phyloP scores from a whole-genome alignment of 2,329 filamentous ascomycete species.

The Didymella lethalis region DNA sequence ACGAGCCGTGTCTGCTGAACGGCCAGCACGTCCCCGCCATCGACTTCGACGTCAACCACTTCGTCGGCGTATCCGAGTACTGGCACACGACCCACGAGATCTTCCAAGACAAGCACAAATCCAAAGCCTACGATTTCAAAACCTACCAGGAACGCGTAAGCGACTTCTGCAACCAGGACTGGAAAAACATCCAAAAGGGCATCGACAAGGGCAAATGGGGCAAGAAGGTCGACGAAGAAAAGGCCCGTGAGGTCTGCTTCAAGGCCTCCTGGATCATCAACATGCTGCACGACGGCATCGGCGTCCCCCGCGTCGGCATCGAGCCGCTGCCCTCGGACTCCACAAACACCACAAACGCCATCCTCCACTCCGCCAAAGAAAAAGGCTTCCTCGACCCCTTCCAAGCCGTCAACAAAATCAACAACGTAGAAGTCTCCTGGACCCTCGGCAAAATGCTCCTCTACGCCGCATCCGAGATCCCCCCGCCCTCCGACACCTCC shows the following conservation, averaged over 20 bases:
- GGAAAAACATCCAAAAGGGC: conserved; percentile 75
- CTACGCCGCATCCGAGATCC: conserved; percentile 89
- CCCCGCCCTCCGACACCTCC: conserved; percentile 65
- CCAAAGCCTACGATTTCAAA: conserved; percentile 85
- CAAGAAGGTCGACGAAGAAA: conserved; percentile 75
- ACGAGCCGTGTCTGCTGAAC: conserved; percentile 87
- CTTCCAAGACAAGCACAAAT: conserved; percentile 78
- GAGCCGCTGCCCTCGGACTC: conserved; percentile 64
- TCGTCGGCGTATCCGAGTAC: conserved; percentile 96
- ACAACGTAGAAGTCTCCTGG: conserved; percentile 93
- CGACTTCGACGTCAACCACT: conserved; percentile 97
- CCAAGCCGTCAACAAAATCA: conserved; percentile 90
- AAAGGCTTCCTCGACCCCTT: conserved; percentile 85
- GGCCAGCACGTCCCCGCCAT: conserved; percentile 93
- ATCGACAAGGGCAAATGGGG: conserved; percentile 74
- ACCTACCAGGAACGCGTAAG: conserved; percentile 87
- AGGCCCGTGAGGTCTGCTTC: conserved; percentile 90
- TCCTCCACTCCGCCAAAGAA: conserved; percentile 72
- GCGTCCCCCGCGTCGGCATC: conserved; percentile 83
- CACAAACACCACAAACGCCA: conserved; percentile 76
- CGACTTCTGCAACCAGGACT: conserved; percentile 84
- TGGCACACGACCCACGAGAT: conserved; percentile 98
- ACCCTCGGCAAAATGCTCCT: conserved; percentile 96
- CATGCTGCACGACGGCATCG: conserved; percentile 93
- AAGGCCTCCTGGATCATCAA: conserved; percentile 99